Percentiles rank a stretch among this genome's conserved stretches.
These are phyloP conservation scores for Acorus gramineus DNA, from an alignment of 106 monocot genomes.

Conservation along the genomic window DNA sequence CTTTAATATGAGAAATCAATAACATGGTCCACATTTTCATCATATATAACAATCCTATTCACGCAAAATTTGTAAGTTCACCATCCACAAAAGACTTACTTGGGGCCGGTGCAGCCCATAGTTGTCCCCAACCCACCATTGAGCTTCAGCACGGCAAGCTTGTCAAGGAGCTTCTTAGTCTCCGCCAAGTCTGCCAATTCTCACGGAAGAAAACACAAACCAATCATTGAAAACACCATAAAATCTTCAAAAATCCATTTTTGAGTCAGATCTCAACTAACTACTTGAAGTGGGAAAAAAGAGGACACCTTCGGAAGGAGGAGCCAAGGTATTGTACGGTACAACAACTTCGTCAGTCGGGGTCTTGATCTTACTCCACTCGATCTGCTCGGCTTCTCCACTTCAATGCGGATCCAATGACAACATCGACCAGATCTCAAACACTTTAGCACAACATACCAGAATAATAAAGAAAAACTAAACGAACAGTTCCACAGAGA, in stretches of 20 bases:
- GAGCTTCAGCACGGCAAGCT: slow-evolving; percentile 86
- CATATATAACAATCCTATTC: no score
- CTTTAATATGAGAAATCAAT: no score
- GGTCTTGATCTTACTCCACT: slow-evolving; percentile 84
- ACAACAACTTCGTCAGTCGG: slow-evolving; percentile 87
- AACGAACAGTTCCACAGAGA: neutral
- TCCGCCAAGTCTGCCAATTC: slow-evolving; percentile 40
- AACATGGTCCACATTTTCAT: no score
- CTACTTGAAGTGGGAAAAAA: no score
- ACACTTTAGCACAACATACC: neutral
- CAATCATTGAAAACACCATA: neutral
- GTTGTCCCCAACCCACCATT: slow-evolving; percentile 95
- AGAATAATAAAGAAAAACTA: neutral
- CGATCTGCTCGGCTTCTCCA: slow-evolving; percentile 72
- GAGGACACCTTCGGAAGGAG: slow-evolving; percentile 49
- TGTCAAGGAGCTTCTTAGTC: slow-evolving; percentile 80
- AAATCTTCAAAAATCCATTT: neutral
- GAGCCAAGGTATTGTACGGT: slow-evolving; percentile 54
- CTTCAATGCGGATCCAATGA: slow-evolving; percentile 14
- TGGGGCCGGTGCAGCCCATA: slow-evolving; percentile 97
- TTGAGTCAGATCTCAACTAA: neutral
- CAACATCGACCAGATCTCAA: neutral
- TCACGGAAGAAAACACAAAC: neutral
- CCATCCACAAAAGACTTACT: slow-evolving; percentile 28
- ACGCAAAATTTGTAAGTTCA: no score